Evolutionary conservation across 192 early-diverging fungal genomes (phyloP).

Genomic region (Allomyces javanicus): DNA sequence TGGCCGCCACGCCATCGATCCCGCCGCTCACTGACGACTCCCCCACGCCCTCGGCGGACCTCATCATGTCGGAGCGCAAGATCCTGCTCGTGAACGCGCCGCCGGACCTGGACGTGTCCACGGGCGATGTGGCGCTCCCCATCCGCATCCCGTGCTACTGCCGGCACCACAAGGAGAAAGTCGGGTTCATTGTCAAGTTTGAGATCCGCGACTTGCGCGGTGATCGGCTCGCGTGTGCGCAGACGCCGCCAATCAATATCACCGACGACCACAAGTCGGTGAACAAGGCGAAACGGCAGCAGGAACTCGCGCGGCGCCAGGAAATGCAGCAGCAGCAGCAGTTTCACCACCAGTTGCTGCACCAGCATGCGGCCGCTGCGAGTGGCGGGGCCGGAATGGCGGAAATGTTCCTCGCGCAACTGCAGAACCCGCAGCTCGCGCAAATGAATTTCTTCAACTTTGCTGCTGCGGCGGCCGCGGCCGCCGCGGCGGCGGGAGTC

Average conservation of each 20-base stretch:
- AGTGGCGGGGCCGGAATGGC: not conserved
- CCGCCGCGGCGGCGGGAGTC: too few species aligned
- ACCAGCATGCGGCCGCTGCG: not conserved
- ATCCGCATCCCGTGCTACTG: constrained; percentile 93
- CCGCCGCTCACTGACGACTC: not conserved
- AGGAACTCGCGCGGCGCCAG: not conserved
- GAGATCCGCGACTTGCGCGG: constrained; percentile 45
- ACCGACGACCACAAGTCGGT: constrained; percentile 94
- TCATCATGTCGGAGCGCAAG: constrained; percentile 19
- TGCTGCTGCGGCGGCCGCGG: too few species aligned
- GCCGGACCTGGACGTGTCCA: constrained; percentile 66
- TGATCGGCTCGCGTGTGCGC: constrained; percentile 47
- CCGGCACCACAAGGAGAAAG: constrained; percentile 82
- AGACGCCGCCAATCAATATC: constrained; percentile 85
- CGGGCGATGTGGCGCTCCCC: constrained; percentile 72
- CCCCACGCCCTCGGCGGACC: not conserved
- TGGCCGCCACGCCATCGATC: too few species aligned
- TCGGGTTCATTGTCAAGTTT: constrained; percentile 79
- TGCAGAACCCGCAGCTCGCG: too few species aligned
- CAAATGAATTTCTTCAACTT: too few species aligned
- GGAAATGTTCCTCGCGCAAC: too few species aligned
- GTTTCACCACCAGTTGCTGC: not conserved
- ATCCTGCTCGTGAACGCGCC: constrained; percentile 78
- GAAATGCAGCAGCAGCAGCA: too few species aligned
- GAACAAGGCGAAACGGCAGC: constrained; percentile 26